Evolutionary conservation across 495 filamentous ascomycete genomes (phyloP).

Genomic region (Gamarada debralockiae): DNA sequence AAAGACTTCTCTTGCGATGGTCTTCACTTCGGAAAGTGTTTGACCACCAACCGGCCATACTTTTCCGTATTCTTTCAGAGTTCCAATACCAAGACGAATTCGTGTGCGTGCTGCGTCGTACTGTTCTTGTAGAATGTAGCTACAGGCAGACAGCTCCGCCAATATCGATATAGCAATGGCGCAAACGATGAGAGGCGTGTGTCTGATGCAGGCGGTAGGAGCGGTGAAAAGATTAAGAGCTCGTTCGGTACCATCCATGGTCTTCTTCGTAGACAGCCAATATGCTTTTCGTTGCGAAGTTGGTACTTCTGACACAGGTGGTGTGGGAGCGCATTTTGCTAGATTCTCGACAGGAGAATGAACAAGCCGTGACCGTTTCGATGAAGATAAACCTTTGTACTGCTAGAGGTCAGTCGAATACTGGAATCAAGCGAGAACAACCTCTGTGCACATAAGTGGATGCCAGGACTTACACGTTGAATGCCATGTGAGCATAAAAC

Average conservation of each 20-base stretch:
- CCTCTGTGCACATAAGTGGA: too few relatives aligned
- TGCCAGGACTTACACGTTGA: conserved; percentile 33
- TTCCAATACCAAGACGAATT: conserved; percentile 61
- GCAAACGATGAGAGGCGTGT: conserved; percentile 66
- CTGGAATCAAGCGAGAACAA: neutral
- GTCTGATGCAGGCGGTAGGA: conserved; percentile 54
- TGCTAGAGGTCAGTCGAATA: neutral
- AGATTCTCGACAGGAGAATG: conserved; percentile 34
- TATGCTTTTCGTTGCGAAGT: conserved; percentile 31
- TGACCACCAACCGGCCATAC: neutral
- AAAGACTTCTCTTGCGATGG: neutral
- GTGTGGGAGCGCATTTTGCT: conserved; percentile 28
- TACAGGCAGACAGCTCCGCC: conserved; percentile 43
- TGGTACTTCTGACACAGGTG: conserved; percentile 35
- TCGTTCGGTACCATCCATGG: conserved; percentile 60
- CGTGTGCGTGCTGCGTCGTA: conserved; percentile 58
- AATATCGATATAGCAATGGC: conserved; percentile 50
- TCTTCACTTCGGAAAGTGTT: neutral
- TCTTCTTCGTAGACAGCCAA: conserved; percentile 58
- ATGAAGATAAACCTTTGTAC: conserved; percentile 41
- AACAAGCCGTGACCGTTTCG: conserved; percentile 41
- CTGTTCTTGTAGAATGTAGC: conserved; percentile 44
- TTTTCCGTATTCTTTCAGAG: conserved; percentile 45
- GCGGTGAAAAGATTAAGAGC: conserved; percentile 59
- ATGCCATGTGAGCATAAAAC: conserved; percentile 65